Conservation (phyloP, 2,329 filamentous ascomycete species). For the Macrophomina pseudophaseolina region DNA sequence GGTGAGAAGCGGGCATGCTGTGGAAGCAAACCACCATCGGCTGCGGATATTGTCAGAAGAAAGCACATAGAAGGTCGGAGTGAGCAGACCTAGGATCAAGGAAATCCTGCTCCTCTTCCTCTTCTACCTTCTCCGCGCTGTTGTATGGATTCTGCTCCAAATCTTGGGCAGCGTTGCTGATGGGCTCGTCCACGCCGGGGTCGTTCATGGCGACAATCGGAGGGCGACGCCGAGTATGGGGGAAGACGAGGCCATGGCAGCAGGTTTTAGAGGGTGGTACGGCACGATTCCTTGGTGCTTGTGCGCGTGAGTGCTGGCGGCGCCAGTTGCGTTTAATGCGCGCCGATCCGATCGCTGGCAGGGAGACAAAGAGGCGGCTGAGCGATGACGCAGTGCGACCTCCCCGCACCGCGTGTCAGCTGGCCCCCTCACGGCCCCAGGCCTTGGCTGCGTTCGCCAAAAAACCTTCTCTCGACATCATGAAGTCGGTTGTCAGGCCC, state of each 20-base stretch:
- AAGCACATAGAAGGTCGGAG: not conserved
- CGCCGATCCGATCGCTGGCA: not conserved
- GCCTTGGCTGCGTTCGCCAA: not conserved
- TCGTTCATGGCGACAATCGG: constrained; percentile 51
- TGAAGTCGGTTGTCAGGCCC: no score
- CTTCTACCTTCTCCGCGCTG: constrained; percentile 40
- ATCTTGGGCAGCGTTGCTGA: constrained; percentile 53
- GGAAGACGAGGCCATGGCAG: not conserved
- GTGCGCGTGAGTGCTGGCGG: constrained; percentile 5
- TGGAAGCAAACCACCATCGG: constrained; percentile 67
- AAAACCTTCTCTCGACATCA: constrained; percentile 20
- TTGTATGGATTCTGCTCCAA: constrained; percentile 46
- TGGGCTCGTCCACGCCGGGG: constrained; percentile 58
- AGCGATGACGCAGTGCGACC: constrained; percentile 12
- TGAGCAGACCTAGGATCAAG: constrained; percentile 48
- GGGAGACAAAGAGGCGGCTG: not conserved
- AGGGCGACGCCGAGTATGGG: not conserved
- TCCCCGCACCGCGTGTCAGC: no score
- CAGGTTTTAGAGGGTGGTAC: not conserved
- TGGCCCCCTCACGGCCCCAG: no score
- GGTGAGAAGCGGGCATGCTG: constrained; percentile 62
- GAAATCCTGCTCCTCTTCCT: constrained; percentile 49
- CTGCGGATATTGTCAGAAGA: constrained; percentile 33
- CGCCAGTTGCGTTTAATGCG: constrained; percentile 1
- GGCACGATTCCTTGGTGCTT: not conserved